phyloP scores from a whole-genome alignment of 2,329 filamentous ascomycete species.

The Fusarium sp. region DNA sequence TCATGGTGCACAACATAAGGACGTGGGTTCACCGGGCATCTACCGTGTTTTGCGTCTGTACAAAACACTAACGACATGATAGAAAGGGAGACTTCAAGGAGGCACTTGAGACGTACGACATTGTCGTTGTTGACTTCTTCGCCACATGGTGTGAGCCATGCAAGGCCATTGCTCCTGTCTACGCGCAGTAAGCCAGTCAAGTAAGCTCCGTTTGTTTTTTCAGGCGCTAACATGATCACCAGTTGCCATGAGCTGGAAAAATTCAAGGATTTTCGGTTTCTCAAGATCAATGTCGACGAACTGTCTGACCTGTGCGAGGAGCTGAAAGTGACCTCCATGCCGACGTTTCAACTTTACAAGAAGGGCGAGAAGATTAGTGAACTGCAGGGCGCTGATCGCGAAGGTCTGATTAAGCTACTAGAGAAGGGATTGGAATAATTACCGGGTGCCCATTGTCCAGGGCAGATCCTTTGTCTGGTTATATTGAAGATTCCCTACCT shows the following conservation, averaged over 20 bases:
- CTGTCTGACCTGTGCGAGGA: constrained; percentile 19
- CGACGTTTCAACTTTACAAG: constrained; percentile 31
- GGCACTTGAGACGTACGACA: constrained; percentile 14
- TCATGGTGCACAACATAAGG: constrained; percentile 35
- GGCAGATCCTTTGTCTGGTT: too few species aligned
- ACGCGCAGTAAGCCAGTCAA: constrained; percentile 16
- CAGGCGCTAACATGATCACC: fast-evolving
- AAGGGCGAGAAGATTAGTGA: constrained; percentile 25
- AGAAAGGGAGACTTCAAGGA: constrained; percentile 35
- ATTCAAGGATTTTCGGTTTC: constrained; percentile 34
- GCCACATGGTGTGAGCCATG: constrained; percentile 21
- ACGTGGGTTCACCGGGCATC: constrained; percentile 1
- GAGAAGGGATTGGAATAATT: constrained; percentile 20
- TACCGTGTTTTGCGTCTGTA: background rate
- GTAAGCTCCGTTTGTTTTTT: fast-evolving
- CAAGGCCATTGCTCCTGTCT: constrained; percentile 26
- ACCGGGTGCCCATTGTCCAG: background rate
- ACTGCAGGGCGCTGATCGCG: constrained; percentile 15
- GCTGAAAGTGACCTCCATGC: constrained; percentile 11
- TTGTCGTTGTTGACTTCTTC: constrained; percentile 34
- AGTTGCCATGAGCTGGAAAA: constrained; percentile 30
- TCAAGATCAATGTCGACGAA: constrained; percentile 33
- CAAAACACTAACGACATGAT: background rate
- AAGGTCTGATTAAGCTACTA: constrained; percentile 21
- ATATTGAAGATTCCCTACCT: too few species aligned